These are phyloP conservation scores for Ramalina intermedia DNA, from an alignment of 495 filamentous ascomycete species.

Conservation along the genomic window DNA sequence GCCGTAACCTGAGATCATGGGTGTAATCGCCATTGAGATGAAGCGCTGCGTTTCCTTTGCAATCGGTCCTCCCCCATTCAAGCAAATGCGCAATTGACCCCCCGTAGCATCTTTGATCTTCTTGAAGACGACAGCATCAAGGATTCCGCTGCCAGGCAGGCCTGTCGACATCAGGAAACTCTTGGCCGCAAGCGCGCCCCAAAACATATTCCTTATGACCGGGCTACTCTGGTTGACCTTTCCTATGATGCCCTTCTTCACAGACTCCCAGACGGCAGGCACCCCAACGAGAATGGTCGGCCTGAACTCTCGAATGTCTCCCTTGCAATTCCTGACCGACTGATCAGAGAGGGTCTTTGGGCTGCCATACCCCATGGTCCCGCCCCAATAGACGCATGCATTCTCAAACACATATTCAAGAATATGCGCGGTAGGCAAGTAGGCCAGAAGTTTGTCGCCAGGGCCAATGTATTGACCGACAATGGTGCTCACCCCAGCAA, in stretches of 20 bases:
- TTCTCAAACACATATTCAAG: constrained; percentile 98
- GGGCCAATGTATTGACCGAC: constrained; percentile 74
- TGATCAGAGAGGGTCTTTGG: constrained; percentile 81
- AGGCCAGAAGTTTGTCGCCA: constrained; percentile 78
- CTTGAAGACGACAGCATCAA: constrained; percentile 73
- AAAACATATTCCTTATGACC: constrained; percentile 74
- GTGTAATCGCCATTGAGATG: constrained; percentile 74
- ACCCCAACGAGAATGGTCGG: constrained; percentile 90
- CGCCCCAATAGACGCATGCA: constrained; percentile 81
- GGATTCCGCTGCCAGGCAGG: constrained; percentile 41
- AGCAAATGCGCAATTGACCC: constrained; percentile 61
- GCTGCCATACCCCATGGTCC: constrained; percentile 94
- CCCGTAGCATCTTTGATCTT: constrained; percentile 87
- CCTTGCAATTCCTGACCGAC: constrained; percentile 84
- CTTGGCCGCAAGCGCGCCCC: constrained; percentile 79
- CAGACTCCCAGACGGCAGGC: constrained; percentile 91
- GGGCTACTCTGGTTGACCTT: constrained; percentile 67
- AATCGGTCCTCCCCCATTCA: constrained; percentile 80
- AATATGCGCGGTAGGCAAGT: constrained; percentile 89
- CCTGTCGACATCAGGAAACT: constrained; percentile 59
- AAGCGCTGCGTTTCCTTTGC: constrained; percentile 78
- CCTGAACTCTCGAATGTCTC: constrained; percentile 87
- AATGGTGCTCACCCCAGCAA: constrained; percentile 76
- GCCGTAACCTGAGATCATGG: constrained; percentile 90
- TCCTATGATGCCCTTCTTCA: constrained; percentile 90